Conservation (phyloP, 345 rosid genomes). For the Hibiscus mutabilis region DNA sequence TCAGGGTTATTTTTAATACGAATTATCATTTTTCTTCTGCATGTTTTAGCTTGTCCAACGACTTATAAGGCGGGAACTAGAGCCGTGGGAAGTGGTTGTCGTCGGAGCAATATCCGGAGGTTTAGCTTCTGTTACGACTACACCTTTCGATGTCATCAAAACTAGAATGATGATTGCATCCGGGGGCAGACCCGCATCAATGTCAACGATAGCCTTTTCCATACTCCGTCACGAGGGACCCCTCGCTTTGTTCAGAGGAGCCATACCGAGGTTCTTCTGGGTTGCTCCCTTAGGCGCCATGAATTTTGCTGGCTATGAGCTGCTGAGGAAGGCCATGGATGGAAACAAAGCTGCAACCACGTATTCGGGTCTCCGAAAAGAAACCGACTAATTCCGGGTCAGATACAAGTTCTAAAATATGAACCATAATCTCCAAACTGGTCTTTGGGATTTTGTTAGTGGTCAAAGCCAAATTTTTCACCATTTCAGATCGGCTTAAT, state of each 20-base stretch:
- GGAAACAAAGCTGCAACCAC: constrained; percentile 39
- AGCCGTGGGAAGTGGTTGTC: constrained; percentile 81
- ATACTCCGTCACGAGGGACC: constrained; percentile 85
- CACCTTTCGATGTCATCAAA: constrained; percentile 97
- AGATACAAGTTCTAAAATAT: not conserved
- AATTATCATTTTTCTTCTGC: not conserved
- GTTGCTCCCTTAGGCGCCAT: constrained; percentile 97
- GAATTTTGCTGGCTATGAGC: constrained; percentile 98
- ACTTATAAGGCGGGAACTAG: constrained; percentile 70
- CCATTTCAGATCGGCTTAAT: no score
- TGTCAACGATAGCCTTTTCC: constrained; percentile 65
- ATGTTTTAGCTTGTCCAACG: constrained; percentile 55
- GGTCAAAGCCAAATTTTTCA: not conserved
- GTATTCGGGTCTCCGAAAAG: constrained; percentile 28
- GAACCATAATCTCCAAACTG: not conserved
- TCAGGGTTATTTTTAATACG: not conserved
- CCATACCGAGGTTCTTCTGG: constrained; percentile 94
- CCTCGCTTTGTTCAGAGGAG: constrained; percentile 91
- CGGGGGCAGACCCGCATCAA: constrained; percentile 63
- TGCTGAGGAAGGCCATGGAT: constrained; percentile 78
- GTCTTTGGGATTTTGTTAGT: not conserved
- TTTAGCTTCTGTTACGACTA: constrained; percentile 78
- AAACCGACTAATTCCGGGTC: constrained; percentile 20
- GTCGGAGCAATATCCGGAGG: constrained; percentile 98
- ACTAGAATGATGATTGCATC: constrained; percentile 98